phyloP scores from a whole-genome alignment of 2,329 filamentous ascomycete genomes.

The Pleoardoris graminearum region DNA sequence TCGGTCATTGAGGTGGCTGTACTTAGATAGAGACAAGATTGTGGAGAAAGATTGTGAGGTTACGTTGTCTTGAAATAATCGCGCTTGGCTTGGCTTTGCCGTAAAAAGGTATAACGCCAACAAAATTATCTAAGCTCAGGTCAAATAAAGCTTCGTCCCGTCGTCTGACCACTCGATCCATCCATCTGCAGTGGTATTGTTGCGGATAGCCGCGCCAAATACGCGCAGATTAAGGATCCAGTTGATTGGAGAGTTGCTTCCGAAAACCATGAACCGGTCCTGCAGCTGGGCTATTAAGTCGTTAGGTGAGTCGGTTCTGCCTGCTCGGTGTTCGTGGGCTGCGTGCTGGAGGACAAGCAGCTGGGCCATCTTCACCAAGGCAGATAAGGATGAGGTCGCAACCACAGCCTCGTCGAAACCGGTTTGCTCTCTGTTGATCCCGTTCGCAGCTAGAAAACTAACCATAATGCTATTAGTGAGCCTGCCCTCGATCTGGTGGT shows the following conservation, averaged over 20 bases:
- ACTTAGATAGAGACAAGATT: neutral
- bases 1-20: neutral
- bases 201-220: neutral
- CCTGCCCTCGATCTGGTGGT: neutral
- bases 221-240: neutral
- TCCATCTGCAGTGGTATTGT: neutral
- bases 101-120: conserved; percentile 16
- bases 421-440: neutral
- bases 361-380: neutral
- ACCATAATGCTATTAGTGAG: neutral
- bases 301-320: neutral
- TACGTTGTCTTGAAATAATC: no score
- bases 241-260: neutral
- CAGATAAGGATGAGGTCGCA: neutral
- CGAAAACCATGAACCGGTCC: neutral
- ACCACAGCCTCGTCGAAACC: neutral
- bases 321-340: neutral
- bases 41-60: neutral
- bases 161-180: neutral
- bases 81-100: no score
- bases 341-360: neutral
- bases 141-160: neutral
- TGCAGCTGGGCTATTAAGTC: neutral
- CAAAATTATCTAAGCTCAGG: conserved; percentile 20
- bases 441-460: neutral